phyloP scores from a whole-genome alignment of 163 green algal species.

The Scenedesmus sp. region DNA sequence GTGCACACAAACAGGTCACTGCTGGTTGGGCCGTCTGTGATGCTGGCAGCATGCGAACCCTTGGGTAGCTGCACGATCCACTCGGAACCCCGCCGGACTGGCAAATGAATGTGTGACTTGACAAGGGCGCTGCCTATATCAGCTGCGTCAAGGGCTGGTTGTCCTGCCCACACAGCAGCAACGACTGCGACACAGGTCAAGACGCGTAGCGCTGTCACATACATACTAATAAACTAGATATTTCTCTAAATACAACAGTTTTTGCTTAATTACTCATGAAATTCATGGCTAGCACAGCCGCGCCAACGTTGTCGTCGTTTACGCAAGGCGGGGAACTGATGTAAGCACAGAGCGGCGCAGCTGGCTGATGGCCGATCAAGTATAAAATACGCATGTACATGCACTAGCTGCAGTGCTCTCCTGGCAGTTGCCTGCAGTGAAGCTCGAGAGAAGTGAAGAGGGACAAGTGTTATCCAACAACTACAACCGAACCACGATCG shows the following conservation, averaged over 20 bases:
- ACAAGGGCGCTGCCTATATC: conserved; percentile 2
- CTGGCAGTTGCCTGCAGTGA: too few species aligned
- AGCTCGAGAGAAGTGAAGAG: too few species aligned
- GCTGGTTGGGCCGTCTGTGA: neutral
- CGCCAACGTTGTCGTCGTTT: neutral
- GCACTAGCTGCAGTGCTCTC: too few species aligned
- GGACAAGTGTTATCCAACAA: too few species aligned
- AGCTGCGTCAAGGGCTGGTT: neutral
- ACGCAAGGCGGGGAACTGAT: neutral
- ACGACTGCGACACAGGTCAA: neutral
- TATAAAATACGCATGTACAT: too few species aligned
- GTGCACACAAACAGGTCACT: conserved; percentile 26
- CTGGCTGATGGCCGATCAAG: too few species aligned
- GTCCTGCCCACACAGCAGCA: neutral
- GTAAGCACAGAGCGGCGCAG: neutral
- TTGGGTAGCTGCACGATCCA: neutral
- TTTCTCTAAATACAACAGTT: too few species aligned
- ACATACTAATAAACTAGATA: neutral
- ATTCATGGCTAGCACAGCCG: neutral
- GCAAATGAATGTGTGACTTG: neutral
- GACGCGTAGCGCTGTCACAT: neutral
- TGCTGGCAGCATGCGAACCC: neutral
- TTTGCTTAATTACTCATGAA: too few species aligned
- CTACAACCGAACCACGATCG: too few species aligned
- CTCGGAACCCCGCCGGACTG: neutral